phyloP scores from a whole-genome alignment of 1,139 yeast species.

The Magnusiomyces suaveolens region DNA sequence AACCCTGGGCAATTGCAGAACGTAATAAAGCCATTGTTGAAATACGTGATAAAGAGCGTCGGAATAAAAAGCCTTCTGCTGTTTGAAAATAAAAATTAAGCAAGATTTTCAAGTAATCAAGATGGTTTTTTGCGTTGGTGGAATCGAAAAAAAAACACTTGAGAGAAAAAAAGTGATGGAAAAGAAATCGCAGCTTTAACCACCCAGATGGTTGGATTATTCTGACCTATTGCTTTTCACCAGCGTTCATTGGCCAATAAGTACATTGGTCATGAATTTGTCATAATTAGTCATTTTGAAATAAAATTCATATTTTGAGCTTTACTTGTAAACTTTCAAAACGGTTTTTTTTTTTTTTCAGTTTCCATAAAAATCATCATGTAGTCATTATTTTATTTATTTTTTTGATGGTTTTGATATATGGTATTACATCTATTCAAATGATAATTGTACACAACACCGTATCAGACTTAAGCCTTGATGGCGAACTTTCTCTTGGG shows the following conservation, averaged over 20 bases:
- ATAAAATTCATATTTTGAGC: too few relatives aligned
- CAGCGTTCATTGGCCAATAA: too few relatives aligned
- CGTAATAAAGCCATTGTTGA: slow-evolving; percentile 3
- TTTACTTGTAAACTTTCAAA: too few relatives aligned
- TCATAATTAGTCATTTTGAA: neutral
- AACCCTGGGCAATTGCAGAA: slow-evolving; percentile 3
- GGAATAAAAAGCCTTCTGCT: neutral
- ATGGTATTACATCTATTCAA: slow-evolving; percentile 1
- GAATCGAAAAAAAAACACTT: too few relatives aligned
- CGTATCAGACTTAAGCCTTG: slow-evolving; percentile 64
- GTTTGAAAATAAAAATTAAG: neutral
- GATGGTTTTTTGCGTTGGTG: too few relatives aligned
- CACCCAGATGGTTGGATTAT: neutral
- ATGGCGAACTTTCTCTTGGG: slow-evolving; percentile 98
- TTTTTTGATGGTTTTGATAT: neutral
- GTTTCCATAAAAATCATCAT: neutral
- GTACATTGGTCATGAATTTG: too few relatives aligned
- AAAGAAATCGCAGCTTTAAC: too few relatives aligned
- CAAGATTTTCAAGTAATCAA: too few relatives aligned
- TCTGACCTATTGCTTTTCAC: too few relatives aligned
- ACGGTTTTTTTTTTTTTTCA: neutral
- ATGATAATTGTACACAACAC: neutral
- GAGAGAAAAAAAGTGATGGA: too few relatives aligned
- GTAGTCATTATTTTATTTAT: slow-evolving; percentile 1
- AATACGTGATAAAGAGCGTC: neutral